Conservation (phyloP, 495 filamentous ascomycete species). For the Evansstolkia leycettana region DNA sequence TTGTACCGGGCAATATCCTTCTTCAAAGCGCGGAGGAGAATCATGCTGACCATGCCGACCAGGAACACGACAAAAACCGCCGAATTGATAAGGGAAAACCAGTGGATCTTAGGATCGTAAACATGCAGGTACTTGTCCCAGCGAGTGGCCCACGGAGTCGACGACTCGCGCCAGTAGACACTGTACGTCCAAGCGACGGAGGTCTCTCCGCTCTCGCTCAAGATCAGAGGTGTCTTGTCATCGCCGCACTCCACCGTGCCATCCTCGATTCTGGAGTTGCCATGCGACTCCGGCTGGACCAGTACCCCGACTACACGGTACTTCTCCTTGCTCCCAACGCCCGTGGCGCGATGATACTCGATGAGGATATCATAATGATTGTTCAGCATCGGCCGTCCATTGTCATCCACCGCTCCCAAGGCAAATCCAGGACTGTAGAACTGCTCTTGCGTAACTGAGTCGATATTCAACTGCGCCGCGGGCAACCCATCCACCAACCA, state of each 20-base stretch:
- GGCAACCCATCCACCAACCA: conserved; percentile 93
- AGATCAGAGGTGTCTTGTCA: conserved; percentile 34
- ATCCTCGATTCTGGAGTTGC: conserved; percentile 43
- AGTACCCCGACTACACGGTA: conserved; percentile 84
- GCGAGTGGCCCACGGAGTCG: conserved; percentile 83
- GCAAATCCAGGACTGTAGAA: conserved; percentile 86
- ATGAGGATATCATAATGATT: conserved; percentile 94
- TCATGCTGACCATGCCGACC: conserved; percentile 77
- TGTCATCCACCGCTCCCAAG: conserved; percentile 52
- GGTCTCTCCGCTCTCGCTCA: conserved; percentile 57
- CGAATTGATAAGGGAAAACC: conserved; percentile 94
- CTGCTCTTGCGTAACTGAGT: conserved; percentile 55
- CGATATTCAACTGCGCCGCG: conserved; percentile 64
- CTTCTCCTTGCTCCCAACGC: conserved; percentile 41
- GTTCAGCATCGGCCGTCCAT: conserved; percentile 51
- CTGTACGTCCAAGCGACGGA: conserved; percentile 79
- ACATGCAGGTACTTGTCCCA: conserved; percentile 98
- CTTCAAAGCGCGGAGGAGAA: conserved; percentile 71
- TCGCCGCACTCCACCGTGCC: conserved; percentile 51
- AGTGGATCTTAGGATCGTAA: conserved; percentile 92
- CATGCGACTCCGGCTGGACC: conserved; percentile 66
- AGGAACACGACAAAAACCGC: conserved; percentile 88
- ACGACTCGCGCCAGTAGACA: conserved; percentile 69
- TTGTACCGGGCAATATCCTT: conserved; percentile 97
- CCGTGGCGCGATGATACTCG: conserved; percentile 77